These are phyloP conservation scores for Davidsoniella eucalypti DNA, from an alignment of 2,329 filamentous ascomycete species.

Conservation along the genomic window DNA sequence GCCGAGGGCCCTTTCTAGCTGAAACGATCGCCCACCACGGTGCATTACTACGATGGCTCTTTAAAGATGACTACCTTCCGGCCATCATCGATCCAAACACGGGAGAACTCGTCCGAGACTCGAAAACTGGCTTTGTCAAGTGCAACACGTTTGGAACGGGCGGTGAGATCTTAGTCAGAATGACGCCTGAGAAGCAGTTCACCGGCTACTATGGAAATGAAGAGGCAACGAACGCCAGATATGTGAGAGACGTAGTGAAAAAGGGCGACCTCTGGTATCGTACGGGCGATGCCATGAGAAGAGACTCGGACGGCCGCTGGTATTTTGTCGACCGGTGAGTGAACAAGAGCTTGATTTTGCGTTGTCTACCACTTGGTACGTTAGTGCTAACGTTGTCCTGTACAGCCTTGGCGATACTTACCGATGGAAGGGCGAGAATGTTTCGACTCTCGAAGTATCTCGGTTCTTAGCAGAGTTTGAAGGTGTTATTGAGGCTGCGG, in stretches of 20 bases:
- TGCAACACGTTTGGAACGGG: slow-evolving; percentile 48
- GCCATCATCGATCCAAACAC: slow-evolving; percentile 53
- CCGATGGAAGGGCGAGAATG: slow-evolving; percentile 57
- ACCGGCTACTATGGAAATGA: slow-evolving; percentile 55
- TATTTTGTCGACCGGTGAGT: slow-evolving; percentile 43
- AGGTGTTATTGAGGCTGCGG: slow-evolving; percentile 47
- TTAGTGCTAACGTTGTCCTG: not conserved
- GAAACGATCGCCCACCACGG: slow-evolving; percentile 58
- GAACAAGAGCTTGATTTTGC: no score
- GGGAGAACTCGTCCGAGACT: slow-evolving; percentile 48
- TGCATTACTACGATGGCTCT: slow-evolving; percentile 34
- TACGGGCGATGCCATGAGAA: slow-evolving; percentile 48
- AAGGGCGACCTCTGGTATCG: slow-evolving; percentile 55
- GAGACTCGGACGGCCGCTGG: slow-evolving; percentile 46
- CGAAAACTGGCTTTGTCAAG: slow-evolving; percentile 49
- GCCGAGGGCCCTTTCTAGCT: slow-evolving; percentile 43
- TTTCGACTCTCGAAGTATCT: slow-evolving; percentile 50
- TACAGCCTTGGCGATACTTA: slow-evolving; percentile 52
- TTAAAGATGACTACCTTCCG: slow-evolving; percentile 42
- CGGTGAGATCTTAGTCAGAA: slow-evolving; percentile 57
- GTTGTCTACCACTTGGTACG: not conserved
- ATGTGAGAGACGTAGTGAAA: slow-evolving; percentile 44
- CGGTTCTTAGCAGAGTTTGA: slow-evolving; percentile 44
- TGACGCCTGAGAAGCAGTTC: slow-evolving; percentile 41
- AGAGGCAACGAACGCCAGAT: slow-evolving; percentile 50